Conservation (phyloP, 129 eudicot species). For the Calendula officinalis region DNA sequence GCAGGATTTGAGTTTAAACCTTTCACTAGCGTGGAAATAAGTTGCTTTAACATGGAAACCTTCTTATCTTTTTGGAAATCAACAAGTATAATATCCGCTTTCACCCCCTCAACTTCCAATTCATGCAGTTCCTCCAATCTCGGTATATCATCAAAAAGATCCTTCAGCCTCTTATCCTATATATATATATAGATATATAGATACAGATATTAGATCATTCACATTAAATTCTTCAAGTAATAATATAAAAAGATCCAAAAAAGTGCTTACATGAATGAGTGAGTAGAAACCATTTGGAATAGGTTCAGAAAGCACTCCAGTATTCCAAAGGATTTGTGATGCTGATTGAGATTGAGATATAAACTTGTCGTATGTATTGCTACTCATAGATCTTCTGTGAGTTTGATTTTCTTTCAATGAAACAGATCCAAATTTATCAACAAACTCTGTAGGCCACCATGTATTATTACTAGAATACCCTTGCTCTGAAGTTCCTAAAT, state of each 20-base stretch:
- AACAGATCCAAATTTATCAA: slow-evolving; percentile 66
- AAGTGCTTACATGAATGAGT: slow-evolving; percentile 69
- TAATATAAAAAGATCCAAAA: neutral
- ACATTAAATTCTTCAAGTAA: neutral
- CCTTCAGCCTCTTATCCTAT: slow-evolving; percentile 88
- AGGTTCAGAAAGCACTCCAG: slow-evolving; percentile 85
- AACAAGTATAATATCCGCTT: slow-evolving; percentile 86
- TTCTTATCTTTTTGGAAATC: slow-evolving; percentile 82
- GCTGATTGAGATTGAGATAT: slow-evolving; percentile 54
- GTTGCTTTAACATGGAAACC: slow-evolving; percentile 85
- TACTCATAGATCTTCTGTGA: slow-evolving; percentile 42
- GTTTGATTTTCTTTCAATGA: slow-evolving; percentile 52
- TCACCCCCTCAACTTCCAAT: slow-evolving; percentile 69
- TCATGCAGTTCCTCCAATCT: slow-evolving; percentile 75
- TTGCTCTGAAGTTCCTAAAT: slow-evolving; percentile 57
- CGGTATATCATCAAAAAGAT: slow-evolving; percentile 69
- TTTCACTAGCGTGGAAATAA: slow-evolving; percentile 61
- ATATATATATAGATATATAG: slow-evolving; percentile 8
- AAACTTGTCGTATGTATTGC: slow-evolving; percentile 43
- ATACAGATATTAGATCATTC: neutral
- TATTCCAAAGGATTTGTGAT: slow-evolving; percentile 85
- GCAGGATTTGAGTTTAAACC: slow-evolving; percentile 84
- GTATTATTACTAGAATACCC: slow-evolving; percentile 46
- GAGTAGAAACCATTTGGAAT: slow-evolving; percentile 97
- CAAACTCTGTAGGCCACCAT: slow-evolving; percentile 80